Evolutionary conservation across 805 yeast species (phyloP).

Genomic region (Ogataea siamensis): DNA sequence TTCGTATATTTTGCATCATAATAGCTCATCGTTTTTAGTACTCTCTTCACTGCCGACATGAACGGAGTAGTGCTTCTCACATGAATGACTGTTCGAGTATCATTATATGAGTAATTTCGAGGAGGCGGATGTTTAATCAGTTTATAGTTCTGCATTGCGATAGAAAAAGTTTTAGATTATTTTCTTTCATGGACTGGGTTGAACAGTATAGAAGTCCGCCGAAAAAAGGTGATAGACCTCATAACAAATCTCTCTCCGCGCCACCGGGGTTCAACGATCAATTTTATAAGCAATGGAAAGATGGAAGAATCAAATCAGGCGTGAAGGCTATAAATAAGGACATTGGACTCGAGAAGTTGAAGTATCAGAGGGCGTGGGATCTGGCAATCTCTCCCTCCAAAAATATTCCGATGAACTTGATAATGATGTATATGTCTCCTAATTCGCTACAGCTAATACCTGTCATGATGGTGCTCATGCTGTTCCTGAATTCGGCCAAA

Average conservation of each 20-base stretch:
- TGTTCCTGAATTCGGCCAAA: slow-evolving; percentile 73
- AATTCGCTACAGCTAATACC: slow-evolving; percentile 86
- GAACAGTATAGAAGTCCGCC: slow-evolving; percentile 6
- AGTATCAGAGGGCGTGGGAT: slow-evolving; percentile 78
- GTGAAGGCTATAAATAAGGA: slow-evolving; percentile 9
- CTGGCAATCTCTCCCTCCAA: slow-evolving; percentile 80
- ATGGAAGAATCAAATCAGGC: slow-evolving; percentile 10
- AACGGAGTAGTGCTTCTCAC: slow-evolving; percentile 69
- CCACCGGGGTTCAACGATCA: slow-evolving; percentile 24
- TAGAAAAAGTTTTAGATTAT: slow-evolving; percentile 1
- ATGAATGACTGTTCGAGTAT: slow-evolving; percentile 48
- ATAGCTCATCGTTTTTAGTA: slow-evolving; percentile 46
- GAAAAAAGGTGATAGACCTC: neutral
- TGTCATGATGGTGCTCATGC: slow-evolving; percentile 82
- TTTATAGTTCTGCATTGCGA: slow-evolving; percentile 31
- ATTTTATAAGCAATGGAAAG: slow-evolving; percentile 18
- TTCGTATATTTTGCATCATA: slow-evolving; percentile 40
- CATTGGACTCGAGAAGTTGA: slow-evolving; percentile 37
- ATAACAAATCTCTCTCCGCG: slow-evolving; percentile 9
- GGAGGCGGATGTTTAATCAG: slow-evolving; percentile 57
- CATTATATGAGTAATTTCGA: slow-evolving; percentile 40
- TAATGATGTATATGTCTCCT: slow-evolving; percentile 94
- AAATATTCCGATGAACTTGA: slow-evolving; percentile 78
- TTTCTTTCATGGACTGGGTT: slow-evolving; percentile 12
- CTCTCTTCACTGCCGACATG: slow-evolving; percentile 67